phyloP scores from a whole-genome alignment of 2,329 filamentous ascomycete species.

The Arthrobotrys pseudoclavata region DNA sequence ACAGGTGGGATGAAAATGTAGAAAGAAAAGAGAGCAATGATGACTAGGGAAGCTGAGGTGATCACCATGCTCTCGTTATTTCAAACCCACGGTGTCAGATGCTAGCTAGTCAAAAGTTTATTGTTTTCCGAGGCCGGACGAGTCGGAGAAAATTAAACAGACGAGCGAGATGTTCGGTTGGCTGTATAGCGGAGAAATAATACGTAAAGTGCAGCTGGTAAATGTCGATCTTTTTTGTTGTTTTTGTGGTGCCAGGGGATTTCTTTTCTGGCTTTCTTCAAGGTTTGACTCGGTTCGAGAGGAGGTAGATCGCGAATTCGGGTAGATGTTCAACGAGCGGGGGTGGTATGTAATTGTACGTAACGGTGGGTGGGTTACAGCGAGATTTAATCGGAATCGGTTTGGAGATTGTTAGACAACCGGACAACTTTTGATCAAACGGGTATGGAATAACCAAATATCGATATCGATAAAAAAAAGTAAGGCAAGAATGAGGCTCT shows the following conservation, averaged over 20 bases:
- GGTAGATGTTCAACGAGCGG: constrained; percentile 4
- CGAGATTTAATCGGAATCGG: not conserved
- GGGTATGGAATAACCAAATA: too few species aligned
- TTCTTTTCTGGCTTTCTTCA: not conserved
- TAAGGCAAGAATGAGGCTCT: constrained; percentile 18
- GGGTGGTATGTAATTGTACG: not conserved
- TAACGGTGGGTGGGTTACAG: not conserved
- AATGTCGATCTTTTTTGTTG: constrained; percentile 1
- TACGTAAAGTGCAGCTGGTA: too few species aligned
- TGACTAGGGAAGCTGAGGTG: constrained; percentile 46
- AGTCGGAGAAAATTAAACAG: constrained; percentile 13
- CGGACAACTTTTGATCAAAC: too few species aligned
- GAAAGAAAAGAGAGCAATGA: constrained; percentile 53
- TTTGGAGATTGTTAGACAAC: too few species aligned
- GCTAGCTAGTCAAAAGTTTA: not conserved
- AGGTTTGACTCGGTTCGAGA: constrained; percentile 6
- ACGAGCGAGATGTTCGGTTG: constrained; percentile 23
- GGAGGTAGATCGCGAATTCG: not conserved
- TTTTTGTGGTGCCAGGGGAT: not conserved
- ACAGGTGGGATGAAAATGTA: constrained; percentile 49
- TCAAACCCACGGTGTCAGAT: not conserved
- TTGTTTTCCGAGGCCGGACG: not conserved
- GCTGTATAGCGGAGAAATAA: too few species aligned
- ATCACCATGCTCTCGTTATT: constrained; percentile 43
- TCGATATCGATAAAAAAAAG: not conserved